Percentiles rank a stretch among this genome's conserved stretches.
Evolutionary conservation across 495 filamentous ascomycete species (phyloP).

Genomic region (Hypomontagnella monticulosa): DNA sequence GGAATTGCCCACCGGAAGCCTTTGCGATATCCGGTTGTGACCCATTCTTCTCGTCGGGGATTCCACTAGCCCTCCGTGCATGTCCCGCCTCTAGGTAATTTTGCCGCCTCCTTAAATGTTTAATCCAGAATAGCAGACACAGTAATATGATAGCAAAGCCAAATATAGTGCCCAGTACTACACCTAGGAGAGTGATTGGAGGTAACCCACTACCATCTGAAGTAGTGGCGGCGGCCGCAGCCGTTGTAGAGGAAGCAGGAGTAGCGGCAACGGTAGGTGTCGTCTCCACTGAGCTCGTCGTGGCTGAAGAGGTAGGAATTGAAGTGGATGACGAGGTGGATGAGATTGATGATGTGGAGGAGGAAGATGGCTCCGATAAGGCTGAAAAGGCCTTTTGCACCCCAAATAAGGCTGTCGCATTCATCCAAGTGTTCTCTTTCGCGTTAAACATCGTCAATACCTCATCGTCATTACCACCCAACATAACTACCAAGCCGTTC

Average conservation of each 20-base stretch:
- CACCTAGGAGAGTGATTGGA: constrained; percentile 74
- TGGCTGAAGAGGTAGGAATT: not conserved
- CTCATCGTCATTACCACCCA: constrained; percentile 73
- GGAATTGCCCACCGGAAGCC: constrained; percentile 54
- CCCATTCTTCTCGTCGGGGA: constrained; percentile 63
- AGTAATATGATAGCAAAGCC: constrained; percentile 76
- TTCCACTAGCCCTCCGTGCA: constrained; percentile 60
- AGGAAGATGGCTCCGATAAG: constrained; percentile 52
- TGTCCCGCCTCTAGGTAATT: constrained; percentile 57
- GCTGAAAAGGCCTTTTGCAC: constrained; percentile 46
- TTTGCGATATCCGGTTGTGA: constrained; percentile 65
- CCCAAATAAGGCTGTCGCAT: constrained; percentile 73
- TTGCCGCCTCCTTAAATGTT: constrained; percentile 62
- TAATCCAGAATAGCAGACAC: constrained; percentile 72
- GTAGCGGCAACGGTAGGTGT: constrained; percentile 37
- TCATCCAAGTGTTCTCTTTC: constrained; percentile 80
- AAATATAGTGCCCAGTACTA: constrained; percentile 79
- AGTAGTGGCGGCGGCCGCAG: constrained; percentile 51
- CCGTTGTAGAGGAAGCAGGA: constrained; percentile 42
- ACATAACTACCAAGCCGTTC: constrained; percentile 76
- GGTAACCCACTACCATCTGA: constrained; percentile 50
- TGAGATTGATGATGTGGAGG: constrained; percentile 52
- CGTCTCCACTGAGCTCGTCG: not conserved
- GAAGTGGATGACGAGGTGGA: not conserved
- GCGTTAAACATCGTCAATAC: constrained; percentile 83